Conservation (phyloP, 371 early-diverging fungal genomes). For the Mortierella polycephala region DNA sequence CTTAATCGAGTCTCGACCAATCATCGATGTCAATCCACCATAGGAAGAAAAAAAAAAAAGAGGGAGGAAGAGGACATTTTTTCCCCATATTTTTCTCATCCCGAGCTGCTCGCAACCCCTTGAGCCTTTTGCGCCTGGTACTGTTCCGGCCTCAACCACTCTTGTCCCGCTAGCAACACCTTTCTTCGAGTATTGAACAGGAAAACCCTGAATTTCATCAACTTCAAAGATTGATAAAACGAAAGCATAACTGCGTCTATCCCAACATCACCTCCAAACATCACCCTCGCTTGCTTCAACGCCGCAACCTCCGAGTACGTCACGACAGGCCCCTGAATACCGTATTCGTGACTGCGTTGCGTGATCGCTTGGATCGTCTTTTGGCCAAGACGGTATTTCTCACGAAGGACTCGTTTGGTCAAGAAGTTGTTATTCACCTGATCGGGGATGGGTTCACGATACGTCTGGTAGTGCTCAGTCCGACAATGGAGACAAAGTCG, state of each 20-base stretch:
- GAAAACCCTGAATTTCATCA: not conserved
- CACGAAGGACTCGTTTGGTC: constrained; percentile 1
- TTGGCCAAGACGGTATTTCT: constrained; percentile 7
- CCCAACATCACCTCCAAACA: constrained; percentile 27
- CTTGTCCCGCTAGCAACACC: not conserved
- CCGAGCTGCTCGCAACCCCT: not conserved
- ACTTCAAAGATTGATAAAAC: not conserved
- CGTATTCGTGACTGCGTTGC: not conserved
- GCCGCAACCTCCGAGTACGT: constrained; percentile 5
- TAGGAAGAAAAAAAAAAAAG: too few relatives aligned
- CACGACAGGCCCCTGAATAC: not conserved
- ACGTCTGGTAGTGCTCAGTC: not conserved
- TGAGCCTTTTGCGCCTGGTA: not conserved
- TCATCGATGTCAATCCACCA: too few relatives aligned
- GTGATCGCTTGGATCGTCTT: not conserved
- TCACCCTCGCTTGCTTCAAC: not conserved
- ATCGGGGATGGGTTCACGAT: constrained; percentile 10
- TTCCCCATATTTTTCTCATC: not conserved
- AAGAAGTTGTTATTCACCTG: not conserved
- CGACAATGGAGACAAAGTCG: constrained; percentile 18
- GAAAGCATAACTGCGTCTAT: not conserved
- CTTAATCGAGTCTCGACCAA: too few relatives aligned
- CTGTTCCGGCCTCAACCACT: not conserved
- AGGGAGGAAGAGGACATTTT: too few relatives aligned
- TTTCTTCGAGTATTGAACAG: constrained; percentile 2